phyloP scores from a whole-genome alignment of 176 grass and related monocot species.

The Neostapfia colusana region DNA sequence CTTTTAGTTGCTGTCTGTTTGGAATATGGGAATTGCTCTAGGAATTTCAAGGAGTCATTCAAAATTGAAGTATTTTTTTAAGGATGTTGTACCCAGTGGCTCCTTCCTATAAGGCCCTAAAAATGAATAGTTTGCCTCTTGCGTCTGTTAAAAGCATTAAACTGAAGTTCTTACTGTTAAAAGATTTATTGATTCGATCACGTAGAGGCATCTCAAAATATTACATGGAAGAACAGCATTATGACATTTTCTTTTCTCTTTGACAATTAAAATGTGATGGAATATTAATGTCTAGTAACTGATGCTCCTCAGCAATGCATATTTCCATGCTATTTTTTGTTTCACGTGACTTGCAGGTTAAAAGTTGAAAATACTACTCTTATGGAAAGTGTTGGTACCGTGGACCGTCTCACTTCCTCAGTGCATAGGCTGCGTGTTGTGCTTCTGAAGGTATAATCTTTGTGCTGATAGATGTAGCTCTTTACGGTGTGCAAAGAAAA shows the following conservation, averaged over 20 bases:
- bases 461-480: not conserved
- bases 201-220: not conserved
- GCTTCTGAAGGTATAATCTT: constrained; percentile 63
- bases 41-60: no score
- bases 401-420: constrained; percentile 76
- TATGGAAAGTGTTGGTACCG: constrained; percentile 66
- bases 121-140: not conserved
- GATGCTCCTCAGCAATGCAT: constrained; percentile 16
- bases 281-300: not conserved
- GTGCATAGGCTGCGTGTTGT: constrained; percentile 74
- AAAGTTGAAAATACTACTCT: constrained; percentile 87
- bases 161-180: not conserved
- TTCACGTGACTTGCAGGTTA: constrained; percentile 52
- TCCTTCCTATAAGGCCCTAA: not conserved
- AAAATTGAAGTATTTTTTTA: no score
- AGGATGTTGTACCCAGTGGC: no score
- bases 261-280: not conserved
- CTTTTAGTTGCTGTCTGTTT: no score
- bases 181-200: not conserved
- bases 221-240: not conserved
- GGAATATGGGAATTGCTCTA: no score
- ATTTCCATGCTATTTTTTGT: constrained; percentile 30
- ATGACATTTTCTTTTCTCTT: not conserved
- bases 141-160: not conserved
- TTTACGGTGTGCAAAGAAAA: not conserved